Conservation (phyloP, 768 basidiomycete species). For the Russula sp. region DNA sequence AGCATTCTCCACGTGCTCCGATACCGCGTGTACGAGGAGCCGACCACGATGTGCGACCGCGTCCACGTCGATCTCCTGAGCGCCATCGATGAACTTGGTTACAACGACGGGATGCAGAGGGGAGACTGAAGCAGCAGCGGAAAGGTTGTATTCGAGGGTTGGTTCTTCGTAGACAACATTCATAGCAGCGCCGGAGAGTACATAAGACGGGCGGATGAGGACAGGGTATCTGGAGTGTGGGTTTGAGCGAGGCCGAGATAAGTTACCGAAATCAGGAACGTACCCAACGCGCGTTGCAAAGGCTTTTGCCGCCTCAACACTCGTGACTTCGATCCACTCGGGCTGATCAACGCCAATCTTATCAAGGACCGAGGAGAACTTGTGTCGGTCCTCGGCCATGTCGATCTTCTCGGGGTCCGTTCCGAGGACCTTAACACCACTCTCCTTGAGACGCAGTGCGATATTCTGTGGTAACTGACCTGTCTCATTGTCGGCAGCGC, state of each 20-base stretch:
- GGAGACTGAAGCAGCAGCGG: slow-evolving; percentile 95
- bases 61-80: slow-evolving; percentile 97
- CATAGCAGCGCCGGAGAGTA: slow-evolving; percentile 98
- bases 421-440: slow-evolving; percentile 88
- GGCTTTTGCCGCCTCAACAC: slow-evolving; percentile 82
- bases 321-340: slow-evolving; percentile 90
- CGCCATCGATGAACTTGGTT: slow-evolving; percentile 97
- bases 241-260: slow-evolving; percentile 17
- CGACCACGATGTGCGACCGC: slow-evolving; percentile 92
- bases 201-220: slow-evolving; percentile 96
- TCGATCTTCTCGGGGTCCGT: slow-evolving; percentile 96
- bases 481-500: slow-evolving; percentile 34
- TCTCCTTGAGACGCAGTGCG: slow-evolving; percentile 88
- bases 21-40: slow-evolving; percentile 92
- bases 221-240: slow-evolving; percentile 76
- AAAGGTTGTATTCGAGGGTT: slow-evolving; percentile 85
- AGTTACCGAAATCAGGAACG: slow-evolving; percentile 33
- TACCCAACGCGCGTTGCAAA: slow-evolving; percentile 84
- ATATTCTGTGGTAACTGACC: slow-evolving; percentile 99
- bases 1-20: slow-evolving; percentile 98
- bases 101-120: slow-evolving; percentile 97
- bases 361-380: slow-evolving; percentile 96
- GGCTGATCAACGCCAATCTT: slow-evolving; percentile 95
- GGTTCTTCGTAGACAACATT: slow-evolving; percentile 96
- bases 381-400: slow-evolving; percentile 97